phyloP scores from a whole-genome alignment of 1,284 basidiomycete species.

The Salmacisia buchloeana region DNA sequence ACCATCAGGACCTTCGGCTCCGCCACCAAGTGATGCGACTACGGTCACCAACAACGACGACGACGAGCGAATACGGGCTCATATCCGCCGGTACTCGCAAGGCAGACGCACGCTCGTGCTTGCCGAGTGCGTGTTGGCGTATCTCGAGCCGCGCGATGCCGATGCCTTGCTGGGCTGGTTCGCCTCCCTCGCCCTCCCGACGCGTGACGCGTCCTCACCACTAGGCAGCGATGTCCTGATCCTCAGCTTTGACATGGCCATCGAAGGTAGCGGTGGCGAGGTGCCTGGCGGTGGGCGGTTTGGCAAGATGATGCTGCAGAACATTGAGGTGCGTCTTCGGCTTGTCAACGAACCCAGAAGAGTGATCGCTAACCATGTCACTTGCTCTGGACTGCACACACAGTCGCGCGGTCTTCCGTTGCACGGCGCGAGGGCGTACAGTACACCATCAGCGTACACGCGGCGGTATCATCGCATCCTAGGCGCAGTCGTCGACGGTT shows the following conservation, averaged over 20 bases:
- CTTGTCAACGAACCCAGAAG: neutral
- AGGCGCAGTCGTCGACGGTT: neutral
- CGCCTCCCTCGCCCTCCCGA: neutral
- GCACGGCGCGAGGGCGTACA: conserved; percentile 35
- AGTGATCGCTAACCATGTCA: neutral
- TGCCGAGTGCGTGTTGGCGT: conserved; percentile 47
- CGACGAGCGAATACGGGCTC: neutral
- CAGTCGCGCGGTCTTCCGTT: conserved; percentile 33
- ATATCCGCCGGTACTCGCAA: neutral
- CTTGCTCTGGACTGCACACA: neutral
- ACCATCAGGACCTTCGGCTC: neutral
- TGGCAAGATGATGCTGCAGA: conserved; percentile 47
- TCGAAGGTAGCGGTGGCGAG: conserved; percentile 27
- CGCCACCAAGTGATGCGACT: too few relatives aligned
- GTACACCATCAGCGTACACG: conserved; percentile 27
- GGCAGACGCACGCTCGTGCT: conserved; percentile 35
- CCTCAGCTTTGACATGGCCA: conserved; percentile 44
- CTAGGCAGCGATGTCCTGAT: conserved; percentile 11
- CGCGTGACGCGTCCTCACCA: neutral
- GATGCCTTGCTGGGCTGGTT: conserved; percentile 25
- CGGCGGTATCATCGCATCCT: conserved; percentile 23
- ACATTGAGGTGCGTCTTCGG: conserved; percentile 29
- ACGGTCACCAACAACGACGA: neutral
- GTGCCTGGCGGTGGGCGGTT: conserved; percentile 18
- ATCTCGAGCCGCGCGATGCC: conserved; percentile 27